These are phyloP conservation scores for Scleromitrula shiraiana DNA, from an alignment of 2,329 filamentous ascomycete species.

Conservation along the genomic window DNA sequence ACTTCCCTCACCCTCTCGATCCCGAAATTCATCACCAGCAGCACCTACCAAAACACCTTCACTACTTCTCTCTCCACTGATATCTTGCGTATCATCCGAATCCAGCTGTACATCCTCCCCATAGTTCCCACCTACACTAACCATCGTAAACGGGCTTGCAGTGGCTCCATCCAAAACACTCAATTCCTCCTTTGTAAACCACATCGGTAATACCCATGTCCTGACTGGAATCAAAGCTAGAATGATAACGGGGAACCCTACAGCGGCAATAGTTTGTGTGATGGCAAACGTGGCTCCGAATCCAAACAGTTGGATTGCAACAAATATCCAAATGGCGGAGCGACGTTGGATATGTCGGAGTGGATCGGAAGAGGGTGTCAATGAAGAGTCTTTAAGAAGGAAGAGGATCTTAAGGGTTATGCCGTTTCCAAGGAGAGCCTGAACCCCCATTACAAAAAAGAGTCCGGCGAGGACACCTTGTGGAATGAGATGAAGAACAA, in stretches of 20 bases:
- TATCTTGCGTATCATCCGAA: conserved; percentile 10
- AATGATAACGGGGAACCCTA: conserved; percentile 56
- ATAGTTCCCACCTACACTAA: conserved; percentile 26
- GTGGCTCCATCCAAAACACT: conserved; percentile 55
- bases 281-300: conserved; percentile 77
- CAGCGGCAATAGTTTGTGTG: conserved; percentile 74
- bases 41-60: conserved; percentile 13
- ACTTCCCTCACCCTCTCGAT: conserved; percentile 20
- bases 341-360: conserved; percentile 54
- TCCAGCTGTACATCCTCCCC: conserved; percentile 32
- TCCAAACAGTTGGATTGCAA: conserved; percentile 57
- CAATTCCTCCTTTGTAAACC: conserved; percentile 24
- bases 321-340: conserved; percentile 62
- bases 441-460: conserved; percentile 79
- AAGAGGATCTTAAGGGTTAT: conserved; percentile 70
- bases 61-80: conserved; percentile 6
- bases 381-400: conserved; percentile 52
- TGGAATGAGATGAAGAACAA: conserved; percentile 69
- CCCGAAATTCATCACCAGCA: conserved; percentile 13
- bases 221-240: conserved; percentile 22
- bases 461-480: conserved; percentile 73
- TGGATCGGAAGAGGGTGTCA: conserved; percentile 54
- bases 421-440: conserved; percentile 68
- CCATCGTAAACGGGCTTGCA: conserved; percentile 38
- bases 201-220: conserved; percentile 34